phyloP scores from a whole-genome alignment of 2,329 filamentous ascomycete species.

The Chaetomiaceae sp. region DNA sequence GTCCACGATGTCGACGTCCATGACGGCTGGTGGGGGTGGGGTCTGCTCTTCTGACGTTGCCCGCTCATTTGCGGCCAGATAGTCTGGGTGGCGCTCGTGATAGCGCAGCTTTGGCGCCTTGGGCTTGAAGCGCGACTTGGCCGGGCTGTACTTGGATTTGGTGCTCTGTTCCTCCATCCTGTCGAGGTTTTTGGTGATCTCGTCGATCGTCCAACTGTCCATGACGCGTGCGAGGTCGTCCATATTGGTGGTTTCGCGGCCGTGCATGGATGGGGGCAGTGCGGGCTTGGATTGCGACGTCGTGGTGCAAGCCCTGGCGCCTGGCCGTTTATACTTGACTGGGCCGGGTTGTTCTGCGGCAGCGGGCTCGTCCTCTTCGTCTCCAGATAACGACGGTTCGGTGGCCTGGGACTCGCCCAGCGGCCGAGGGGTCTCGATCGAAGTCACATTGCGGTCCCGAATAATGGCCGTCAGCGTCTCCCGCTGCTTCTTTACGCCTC shows the following conservation, averaged over 20 bases:
- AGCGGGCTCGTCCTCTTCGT: not conserved
- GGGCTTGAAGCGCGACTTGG: constrained; percentile 46
- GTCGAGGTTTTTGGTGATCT: constrained; percentile 51
- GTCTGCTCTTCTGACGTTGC: constrained; percentile 11
- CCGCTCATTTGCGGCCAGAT: constrained; percentile 18
- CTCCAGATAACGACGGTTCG: not conserved
- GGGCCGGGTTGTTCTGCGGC: not conserved
- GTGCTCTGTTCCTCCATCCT: constrained; percentile 39
- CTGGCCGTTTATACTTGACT: constrained; percentile 19
- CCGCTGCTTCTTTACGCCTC: constrained; percentile 23
- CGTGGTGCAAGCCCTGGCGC: constrained; percentile 8
- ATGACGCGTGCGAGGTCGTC: constrained; percentile 50
- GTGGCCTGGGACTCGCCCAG: not conserved
- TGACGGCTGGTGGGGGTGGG: constrained; percentile 20
- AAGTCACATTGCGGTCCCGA: constrained; percentile 2
- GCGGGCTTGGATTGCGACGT: constrained; percentile 10
- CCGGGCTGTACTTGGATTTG: constrained; percentile 21
- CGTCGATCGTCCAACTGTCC: constrained; percentile 54
- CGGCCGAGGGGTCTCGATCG: not conserved
- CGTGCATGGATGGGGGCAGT: constrained; percentile 19
- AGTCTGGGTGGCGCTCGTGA: constrained; percentile 50
- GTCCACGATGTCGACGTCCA: constrained; percentile 40
- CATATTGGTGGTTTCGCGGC: constrained; percentile 34
- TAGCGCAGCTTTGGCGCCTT: constrained; percentile 52
- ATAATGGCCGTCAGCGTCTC: constrained; percentile 12